A percentile compares a stretch with the other conserved stretches of the same genome.
Conservation (phyloP, 2,329 filamentous ascomycete genomes). For the Acephala macrosclerotiorum region DNA sequence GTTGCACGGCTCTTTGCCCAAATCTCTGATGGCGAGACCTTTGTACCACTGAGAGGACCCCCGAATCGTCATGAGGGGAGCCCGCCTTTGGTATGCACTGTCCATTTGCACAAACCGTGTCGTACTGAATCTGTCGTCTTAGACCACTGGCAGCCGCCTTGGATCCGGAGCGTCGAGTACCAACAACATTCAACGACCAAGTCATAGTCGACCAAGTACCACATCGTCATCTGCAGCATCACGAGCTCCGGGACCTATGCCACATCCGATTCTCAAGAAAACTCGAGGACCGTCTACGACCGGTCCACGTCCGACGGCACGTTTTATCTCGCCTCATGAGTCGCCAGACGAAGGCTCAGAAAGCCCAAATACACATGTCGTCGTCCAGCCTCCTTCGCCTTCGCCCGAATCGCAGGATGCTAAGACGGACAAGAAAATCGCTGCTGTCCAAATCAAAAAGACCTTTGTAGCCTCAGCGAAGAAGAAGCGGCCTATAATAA, state of each 20-base stretch:
- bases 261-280: constrained; percentile 68
- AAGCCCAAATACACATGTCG: constrained; percentile 47
- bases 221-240: constrained; percentile 32
- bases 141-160: constrained; percentile 33
- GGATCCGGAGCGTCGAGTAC: constrained; percentile 37
- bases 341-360: constrained; percentile 53
- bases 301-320: constrained; percentile 64
- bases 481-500: constrained; percentile 55
- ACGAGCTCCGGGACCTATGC: constrained; percentile 48
- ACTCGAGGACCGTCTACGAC: constrained; percentile 59
- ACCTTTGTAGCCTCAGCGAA: constrained; percentile 53
- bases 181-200: constrained; percentile 27
- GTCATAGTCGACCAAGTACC: constrained; percentile 32
- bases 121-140: constrained; percentile 37
- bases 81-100: constrained; percentile 51
- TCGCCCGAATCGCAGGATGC: constrained; percentile 26
- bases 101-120: constrained; percentile 16
- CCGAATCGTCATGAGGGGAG: constrained; percentile 59
- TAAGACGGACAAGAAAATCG: constrained; percentile 34
- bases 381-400: constrained; percentile 38
- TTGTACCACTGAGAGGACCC: constrained; percentile 62
- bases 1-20: constrained; percentile 64
- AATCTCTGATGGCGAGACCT: constrained; percentile 64
- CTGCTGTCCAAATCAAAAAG: constrained; percentile 43
- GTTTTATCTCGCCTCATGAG: constrained; percentile 63